phyloP scores from a whole-genome alignment of 306 rosid species.

The Sicyos edulis region DNA sequence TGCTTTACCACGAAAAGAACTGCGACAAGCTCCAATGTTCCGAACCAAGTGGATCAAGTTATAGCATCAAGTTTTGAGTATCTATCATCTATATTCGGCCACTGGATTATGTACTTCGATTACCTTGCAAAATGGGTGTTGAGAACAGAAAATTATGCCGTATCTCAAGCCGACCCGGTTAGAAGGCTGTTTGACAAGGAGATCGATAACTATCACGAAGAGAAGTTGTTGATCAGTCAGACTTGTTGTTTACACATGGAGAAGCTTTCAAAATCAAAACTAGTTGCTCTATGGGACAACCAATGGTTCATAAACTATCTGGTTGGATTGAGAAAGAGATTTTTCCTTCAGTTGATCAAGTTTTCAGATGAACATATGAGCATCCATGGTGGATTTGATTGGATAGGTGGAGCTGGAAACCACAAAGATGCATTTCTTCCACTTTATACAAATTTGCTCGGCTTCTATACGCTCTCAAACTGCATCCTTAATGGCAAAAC shows the following conservation, averaged over 20 bases:
- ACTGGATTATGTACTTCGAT: constrained; percentile 71
- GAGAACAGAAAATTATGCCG: constrained; percentile 36
- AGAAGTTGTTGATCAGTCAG: constrained; percentile 75
- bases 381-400: constrained; percentile 43
- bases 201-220: constrained; percentile 93
- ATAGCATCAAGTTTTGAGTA: constrained; percentile 69
- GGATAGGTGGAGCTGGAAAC: constrained; percentile 95
- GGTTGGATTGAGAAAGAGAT: constrained; percentile 45
- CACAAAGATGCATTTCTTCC: constrained; percentile 96
- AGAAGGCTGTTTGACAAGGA: constrained; percentile 91
- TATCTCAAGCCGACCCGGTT: constrained; percentile 63
- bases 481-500: constrained; percentile 41
- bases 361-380: constrained; percentile 45
- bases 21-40: constrained; percentile 37
- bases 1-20: constrained; percentile 46
- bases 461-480: constrained; percentile 63
- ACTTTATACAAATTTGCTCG: constrained; percentile 64
- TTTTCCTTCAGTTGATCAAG: constrained; percentile 49
- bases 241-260: constrained; percentile 74
- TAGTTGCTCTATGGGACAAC: constrained; percentile 24
- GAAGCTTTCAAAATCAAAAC: constrained; percentile 50
- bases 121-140: constrained; percentile 54
- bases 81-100: constrained; percentile 70
- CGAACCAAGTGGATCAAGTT: constrained; percentile 85
- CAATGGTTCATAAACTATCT: constrained; percentile 42